Evolutionary conservation across 2,329 filamentous ascomycete species (phyloP).

Genomic region (Thelonectria rubi): DNA sequence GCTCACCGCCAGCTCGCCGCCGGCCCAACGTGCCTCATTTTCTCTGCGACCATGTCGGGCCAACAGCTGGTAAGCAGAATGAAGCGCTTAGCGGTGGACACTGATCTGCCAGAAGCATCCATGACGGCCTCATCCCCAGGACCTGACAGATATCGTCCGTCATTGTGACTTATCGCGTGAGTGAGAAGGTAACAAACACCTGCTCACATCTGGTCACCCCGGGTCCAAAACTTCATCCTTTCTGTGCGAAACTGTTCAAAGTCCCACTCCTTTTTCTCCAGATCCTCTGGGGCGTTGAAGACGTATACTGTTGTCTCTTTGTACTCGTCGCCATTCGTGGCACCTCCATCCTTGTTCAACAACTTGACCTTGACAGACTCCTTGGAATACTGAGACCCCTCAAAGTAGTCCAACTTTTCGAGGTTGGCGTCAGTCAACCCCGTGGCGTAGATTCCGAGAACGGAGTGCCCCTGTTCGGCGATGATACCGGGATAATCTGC

Average conservation of each 20-base stretch:
- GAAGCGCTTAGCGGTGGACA: conserved; percentile 31
- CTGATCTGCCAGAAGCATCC: conserved; percentile 14
- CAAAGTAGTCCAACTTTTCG: conserved; percentile 79
- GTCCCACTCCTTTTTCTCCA: conserved; percentile 87
- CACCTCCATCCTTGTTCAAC: conserved; percentile 51
- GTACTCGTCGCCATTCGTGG: conserved; percentile 54
- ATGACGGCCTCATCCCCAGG: conserved; percentile 32
- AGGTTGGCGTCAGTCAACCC: conserved; percentile 84
- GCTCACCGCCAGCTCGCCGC: conserved; percentile 39
- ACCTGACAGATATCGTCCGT: conserved; percentile 34
- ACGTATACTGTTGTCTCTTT: conserved; percentile 72
- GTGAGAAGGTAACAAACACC: conserved; percentile 28
- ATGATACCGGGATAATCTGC: conserved; percentile 87
- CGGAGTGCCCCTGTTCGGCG: conserved; percentile 61
- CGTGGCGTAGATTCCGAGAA: conserved; percentile 79
- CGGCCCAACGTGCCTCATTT: conserved; percentile 11
- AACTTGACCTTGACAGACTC: conserved; percentile 63
- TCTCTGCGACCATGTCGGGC: conserved; percentile 21
- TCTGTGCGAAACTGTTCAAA: conserved; percentile 83
- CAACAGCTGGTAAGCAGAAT: conserved; percentile 14
- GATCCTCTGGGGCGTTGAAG: conserved; percentile 57
- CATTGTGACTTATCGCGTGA: neutral
- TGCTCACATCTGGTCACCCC: conserved; percentile 57
- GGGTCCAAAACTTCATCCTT: conserved; percentile 68
- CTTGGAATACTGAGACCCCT: conserved; percentile 78